Evolutionary conservation across 345 rosid species (phyloP), one percentile per base, ranked within the genome.

Genomic region (Ailanthus altissimus): DNA sequence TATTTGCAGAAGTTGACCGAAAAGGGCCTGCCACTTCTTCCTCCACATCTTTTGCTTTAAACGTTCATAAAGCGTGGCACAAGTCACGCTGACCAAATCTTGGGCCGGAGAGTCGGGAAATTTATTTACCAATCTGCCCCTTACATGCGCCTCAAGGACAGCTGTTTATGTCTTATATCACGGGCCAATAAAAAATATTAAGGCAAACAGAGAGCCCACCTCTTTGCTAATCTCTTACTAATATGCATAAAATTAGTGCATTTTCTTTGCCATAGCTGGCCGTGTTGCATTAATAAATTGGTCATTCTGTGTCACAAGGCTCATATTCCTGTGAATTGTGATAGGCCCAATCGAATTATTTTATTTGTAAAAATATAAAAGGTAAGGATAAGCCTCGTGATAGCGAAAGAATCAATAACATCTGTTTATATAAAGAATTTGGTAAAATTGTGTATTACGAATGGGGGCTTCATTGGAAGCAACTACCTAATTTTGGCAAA

Each of bases 31-130:
- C 82, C 78, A 58, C 75, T 12, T 72, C 75, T 67, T 78, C 7
- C 20, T 18, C 67, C 62, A 51, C 45, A 5, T 42, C 60, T 76
- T 54, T 54, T 49, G 63, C 54, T 5, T 40, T 70, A 83, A 47
- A 60, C 72, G 63, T 63, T 68, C 82, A 49, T 32, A 50, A 85
- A 66, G 83, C 76, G 78, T 47, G 77, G 64, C 88, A 82, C 77
- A 78, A 70, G 73, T 80, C 76, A 73, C 76, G 83, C 88, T 79
- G 80, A 80, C 74, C 50, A 72, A 62, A 59, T 73, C 81, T 53
- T 2, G 5, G 11, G n/a, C 5, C 4, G n/a, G n/a, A 51, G 0
- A 4, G 0, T 16, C n/a, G n/a, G n/a, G n/a, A 5, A 4, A 20
- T 61, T 75, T 67, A 49, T 57, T 77, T 67, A 57, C 80, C 15